Conservation (phyloP, 2,329 filamentous ascomycete genomes). For the Arthrobotrys entomopaga region DNA sequence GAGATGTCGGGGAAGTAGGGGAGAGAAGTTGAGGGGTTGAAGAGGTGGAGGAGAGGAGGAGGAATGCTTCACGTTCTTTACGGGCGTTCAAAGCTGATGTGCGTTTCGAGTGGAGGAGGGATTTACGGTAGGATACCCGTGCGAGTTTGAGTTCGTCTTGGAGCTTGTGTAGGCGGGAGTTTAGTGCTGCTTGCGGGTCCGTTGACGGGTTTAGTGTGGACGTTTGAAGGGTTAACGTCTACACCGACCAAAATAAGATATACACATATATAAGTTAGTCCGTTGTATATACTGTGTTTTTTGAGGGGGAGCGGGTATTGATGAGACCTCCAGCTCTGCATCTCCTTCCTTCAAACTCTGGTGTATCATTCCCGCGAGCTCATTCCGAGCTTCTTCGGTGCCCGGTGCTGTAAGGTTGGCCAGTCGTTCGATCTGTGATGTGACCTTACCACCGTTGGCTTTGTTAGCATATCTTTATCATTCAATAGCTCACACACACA, state of each 20-base stretch:
- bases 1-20: not conserved
- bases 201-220: conserved; percentile 67
- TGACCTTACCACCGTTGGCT: no score
- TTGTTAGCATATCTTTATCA: not conserved
- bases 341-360: conserved; percentile 60
- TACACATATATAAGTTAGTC: not conserved
- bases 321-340: conserved; percentile 62
- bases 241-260: conserved; percentile 56
- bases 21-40: not conserved
- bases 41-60: conserved; percentile 19
- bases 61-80: conserved; percentile 55
- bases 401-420: conserved; percentile 64
- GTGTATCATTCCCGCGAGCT: conserved; percentile 58
- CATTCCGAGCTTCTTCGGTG: conserved; percentile 56
- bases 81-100: conserved; percentile 38
- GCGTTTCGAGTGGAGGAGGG: conserved; percentile 45
- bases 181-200: conserved; percentile 68
- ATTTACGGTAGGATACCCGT: conserved; percentile 36
- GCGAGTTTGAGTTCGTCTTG: conserved; percentile 74
- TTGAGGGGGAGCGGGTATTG: not conserved
- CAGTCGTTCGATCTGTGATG: conserved; percentile 69
- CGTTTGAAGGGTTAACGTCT: conserved; percentile 67
- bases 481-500: not conserved
- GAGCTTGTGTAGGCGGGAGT: conserved; percentile 74
- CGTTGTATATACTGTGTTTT: not conserved